These are phyloP conservation scores for Termitomyces sp. DNA, from an alignment of 768 basidiomycete species.

Conservation along the genomic window DNA sequence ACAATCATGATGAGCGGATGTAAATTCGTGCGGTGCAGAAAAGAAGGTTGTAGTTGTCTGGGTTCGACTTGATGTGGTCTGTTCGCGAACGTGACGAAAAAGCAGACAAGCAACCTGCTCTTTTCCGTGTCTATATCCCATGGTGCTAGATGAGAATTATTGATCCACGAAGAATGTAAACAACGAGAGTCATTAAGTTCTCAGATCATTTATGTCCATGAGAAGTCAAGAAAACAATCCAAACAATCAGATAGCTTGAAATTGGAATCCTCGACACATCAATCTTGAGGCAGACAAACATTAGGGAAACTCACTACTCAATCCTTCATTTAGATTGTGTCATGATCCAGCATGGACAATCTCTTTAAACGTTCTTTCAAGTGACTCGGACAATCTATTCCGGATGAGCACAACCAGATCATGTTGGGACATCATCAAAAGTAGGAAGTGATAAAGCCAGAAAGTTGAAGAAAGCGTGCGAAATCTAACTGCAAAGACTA, in stretches of 20 bases:
- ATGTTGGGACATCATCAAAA: conserved; percentile 23
- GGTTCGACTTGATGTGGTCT: not conserved
- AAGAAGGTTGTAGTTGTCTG: not conserved
- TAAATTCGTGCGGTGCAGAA: not conserved
- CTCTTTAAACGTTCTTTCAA: not conserved
- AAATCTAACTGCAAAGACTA: conserved; percentile 25
- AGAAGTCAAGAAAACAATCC: not conserved
- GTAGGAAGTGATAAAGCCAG: conserved; percentile 17
- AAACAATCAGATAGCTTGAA: not conserved
- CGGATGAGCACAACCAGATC: not conserved
- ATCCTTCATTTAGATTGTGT: not conserved
- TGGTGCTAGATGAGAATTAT: not conserved
- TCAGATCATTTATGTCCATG: no score
- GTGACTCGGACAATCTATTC: not conserved
- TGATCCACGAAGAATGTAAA: not conserved
- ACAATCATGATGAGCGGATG: not conserved
- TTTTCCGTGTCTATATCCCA: not conserved
- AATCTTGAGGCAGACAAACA: not conserved
- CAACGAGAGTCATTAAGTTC: not conserved
- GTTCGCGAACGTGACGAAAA: not conserved
- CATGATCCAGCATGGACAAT: no score
- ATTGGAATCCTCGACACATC: not conserved
- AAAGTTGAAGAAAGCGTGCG: conserved; percentile 31
- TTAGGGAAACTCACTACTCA: not conserved
- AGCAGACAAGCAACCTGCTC: not conserved